Conservation (phyloP, 805 yeast species). For the Isabelozyma gotoi region DNA sequence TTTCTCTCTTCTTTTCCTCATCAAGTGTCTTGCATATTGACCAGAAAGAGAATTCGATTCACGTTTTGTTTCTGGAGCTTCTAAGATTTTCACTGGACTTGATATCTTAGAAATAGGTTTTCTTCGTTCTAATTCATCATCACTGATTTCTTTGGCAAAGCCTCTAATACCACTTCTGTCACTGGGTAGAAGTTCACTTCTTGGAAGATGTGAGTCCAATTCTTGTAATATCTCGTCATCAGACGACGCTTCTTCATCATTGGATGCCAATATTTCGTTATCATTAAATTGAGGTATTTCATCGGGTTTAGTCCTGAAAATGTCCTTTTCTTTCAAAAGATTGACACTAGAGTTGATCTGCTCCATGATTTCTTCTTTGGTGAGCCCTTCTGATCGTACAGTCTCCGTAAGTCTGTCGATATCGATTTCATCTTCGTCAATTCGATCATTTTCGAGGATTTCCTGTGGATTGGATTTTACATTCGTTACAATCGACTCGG, state of each 20-base stretch:
- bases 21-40: slow-evolving; percentile 16
- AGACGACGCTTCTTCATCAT: slow-evolving; percentile 14
- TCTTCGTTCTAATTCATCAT: neutral
- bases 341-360: slow-evolving; percentile 4
- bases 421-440: slow-evolving; percentile 6
- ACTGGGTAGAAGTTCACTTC: neutral
- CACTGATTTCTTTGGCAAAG: neutral
- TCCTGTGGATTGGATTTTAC: neutral
- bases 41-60: slow-evolving; percentile 16
- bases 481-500: neutral
- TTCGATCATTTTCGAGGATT: neutral
- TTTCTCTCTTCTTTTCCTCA: slow-evolving; percentile 7
- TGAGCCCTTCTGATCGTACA: slow-evolving; percentile 2
- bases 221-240: slow-evolving; percentile 12
- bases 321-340: slow-evolving; percentile 8
- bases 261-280: slow-evolving; percentile 8
- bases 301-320: neutral
- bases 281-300: slow-evolving; percentile 1
- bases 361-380: neutral
- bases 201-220: slow-evolving; percentile 13
- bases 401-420: slow-evolving; percentile 12
- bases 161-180: slow-evolving; percentile 1
- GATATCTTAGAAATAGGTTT: slow-evolving; percentile 1
- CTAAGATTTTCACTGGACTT: neutral
- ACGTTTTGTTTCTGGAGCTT: slow-evolving; percentile 4